phyloP scores from a whole-genome alignment of 2,329 filamentous ascomycete species.

The Pseudogymnoascus sp. region DNA sequence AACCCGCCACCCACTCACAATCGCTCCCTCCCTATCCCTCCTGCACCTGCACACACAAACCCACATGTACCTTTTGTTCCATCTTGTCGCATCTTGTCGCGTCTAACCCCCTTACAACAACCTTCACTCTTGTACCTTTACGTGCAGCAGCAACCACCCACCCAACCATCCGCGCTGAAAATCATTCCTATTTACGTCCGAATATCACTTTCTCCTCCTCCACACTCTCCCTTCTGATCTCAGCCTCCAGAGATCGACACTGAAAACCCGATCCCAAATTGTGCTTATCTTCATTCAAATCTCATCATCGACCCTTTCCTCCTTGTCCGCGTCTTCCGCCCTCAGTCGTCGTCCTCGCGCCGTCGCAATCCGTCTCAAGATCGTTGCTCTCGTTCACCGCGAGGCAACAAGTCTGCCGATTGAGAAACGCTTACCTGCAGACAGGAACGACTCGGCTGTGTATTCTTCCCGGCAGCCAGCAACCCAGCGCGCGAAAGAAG shows the following conservation, averaged over 20 bases:
- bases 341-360: background rate
- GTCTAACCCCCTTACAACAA: background rate
- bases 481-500: background rate
- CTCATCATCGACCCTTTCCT: background rate
- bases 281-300: conserved; percentile 4
- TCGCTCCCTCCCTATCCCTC: background rate
- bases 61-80: background rate
- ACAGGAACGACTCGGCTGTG: background rate
- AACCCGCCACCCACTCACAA: background rate
- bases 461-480: background rate
- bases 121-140: background rate
- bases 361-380: background rate
- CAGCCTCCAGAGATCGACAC: conserved; percentile 1
- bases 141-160: background rate
- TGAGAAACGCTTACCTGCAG: background rate
- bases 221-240: conserved; percentile 1
- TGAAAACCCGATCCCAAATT: background rate
- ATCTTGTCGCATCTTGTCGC: background rate
- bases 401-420: background rate
- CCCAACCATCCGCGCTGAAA: background rate
- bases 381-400: background rate
- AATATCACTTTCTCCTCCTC: conserved; percentile 4
- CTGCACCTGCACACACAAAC: background rate
- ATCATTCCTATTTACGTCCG: conserved; percentile 3
- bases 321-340: background rate